A percentile compares a stretch with the other conserved stretches of the same genome.
Conservation (phyloP, 2,329 filamentous ascomycete species). For the Ramichloridium luteum region DNA sequence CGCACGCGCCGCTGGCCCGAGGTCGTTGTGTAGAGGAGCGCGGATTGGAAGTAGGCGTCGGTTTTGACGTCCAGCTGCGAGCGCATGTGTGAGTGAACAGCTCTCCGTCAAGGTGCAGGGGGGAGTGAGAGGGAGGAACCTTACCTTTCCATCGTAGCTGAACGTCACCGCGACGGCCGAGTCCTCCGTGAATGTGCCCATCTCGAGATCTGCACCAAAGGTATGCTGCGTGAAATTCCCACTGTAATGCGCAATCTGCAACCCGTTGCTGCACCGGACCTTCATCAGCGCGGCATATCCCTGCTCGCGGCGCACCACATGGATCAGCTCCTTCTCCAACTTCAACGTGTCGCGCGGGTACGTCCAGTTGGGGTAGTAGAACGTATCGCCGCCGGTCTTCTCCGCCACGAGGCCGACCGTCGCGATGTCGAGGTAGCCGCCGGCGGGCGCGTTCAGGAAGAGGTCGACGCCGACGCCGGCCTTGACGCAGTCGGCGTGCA, state of each 20-base stretch:
- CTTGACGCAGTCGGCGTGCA: constrained; percentile 76
- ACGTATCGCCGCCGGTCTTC: constrained; percentile 86
- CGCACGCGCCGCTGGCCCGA: constrained; percentile 79
- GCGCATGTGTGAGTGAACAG: constrained; percentile 6
- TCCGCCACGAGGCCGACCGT: constrained; percentile 81
- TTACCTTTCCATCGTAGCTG: constrained; percentile 74
- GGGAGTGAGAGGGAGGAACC: constrained; percentile 3
- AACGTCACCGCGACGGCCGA: constrained; percentile 89
- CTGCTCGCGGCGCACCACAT: constrained; percentile 77
- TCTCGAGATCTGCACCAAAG: constrained; percentile 86
- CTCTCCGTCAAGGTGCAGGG: too few species aligned
- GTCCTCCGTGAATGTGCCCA: constrained; percentile 84
- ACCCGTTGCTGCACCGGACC: constrained; percentile 89
- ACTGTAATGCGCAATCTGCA: constrained; percentile 88
- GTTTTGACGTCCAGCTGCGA: constrained; percentile 70
- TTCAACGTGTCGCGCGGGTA: constrained; percentile 74
- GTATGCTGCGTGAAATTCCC: constrained; percentile 95
- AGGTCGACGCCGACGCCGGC: constrained; percentile 82
- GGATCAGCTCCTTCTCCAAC: constrained; percentile 71
- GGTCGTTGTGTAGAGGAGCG: constrained; percentile 85
- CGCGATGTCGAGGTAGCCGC: constrained; percentile 83
- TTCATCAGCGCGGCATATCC: constrained; percentile 97
- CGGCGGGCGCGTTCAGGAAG: constrained; percentile 82
- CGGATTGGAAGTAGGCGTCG: constrained; percentile 94
- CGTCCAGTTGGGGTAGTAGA: constrained; percentile 95